Base-by-base conservation (phyloP, 2,329 filamentous ascomycete species). In the Cladosporium phlei region DNA sequence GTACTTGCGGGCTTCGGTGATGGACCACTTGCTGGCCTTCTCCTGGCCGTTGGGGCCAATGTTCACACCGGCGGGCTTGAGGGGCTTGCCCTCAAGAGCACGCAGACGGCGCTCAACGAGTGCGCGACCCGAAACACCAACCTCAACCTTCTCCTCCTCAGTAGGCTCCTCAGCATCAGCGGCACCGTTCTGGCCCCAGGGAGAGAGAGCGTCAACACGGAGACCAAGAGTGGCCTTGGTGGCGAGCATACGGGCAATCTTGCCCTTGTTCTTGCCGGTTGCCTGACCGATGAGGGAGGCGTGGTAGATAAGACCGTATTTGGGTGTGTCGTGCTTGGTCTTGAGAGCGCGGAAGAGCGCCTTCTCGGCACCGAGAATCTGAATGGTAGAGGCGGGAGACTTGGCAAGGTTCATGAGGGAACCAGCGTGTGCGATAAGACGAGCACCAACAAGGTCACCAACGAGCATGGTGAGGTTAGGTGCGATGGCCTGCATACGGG, bases 241-340 rank as follows among this genome's bases (percentile, higher is more conserved):
- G 38, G 93, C 86, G 52, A 98, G 79, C 76, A 95, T 89, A 78
- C 93, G 88, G 32, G 93, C 93, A 64, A 98, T 95, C 78, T 98
- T 98, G 61, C 93, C 93, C 83, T 98, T 98, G 77, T 97, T 97
- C 76, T 88, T 91, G 62, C 93, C 93, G 16, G 88, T 95, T 22
- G 93, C 93, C 73, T 98, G 93, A 34, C 93, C 94, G 55, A 98
- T 94, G 35, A 98, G 80, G 21, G 88, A 93, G 38, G 87, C 86
- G 70, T 95, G 86, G 73, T 93, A 94, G 66, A 94, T 88, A 55
- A 95, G 78, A 78, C 93, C 93, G 63, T 97, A 98, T 72, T 97
- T 98, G 65, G 93, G 93, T 29, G 93, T 98, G 65, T 96, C 89
- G 70, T 97, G 91, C 79, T 98, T 97, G 39, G 93, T 98, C 81